Base-by-base conservation (phyloP, 768 basidiomycete genomes). In the Rickenella mellea region DNA sequence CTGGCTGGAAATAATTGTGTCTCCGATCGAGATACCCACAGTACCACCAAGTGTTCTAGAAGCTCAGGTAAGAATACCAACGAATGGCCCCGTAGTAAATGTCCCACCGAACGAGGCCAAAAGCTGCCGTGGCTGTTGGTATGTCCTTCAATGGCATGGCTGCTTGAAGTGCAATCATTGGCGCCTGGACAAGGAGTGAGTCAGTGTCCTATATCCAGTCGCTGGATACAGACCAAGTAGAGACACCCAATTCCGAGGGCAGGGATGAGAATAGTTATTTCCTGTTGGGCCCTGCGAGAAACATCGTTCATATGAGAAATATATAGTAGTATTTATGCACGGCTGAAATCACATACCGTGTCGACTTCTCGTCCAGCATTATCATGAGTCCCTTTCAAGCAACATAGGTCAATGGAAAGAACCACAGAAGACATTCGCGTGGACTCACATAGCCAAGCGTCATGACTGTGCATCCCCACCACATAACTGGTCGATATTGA, bases 131-230 rank as follows among this genome's bases (percentile, higher is more conserved):
- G 26, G 55, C 59, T 1, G 67, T 66, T 4, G 68, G 65, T 63
- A 68, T 69, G 44, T 68, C 66, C 17, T 55, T 58, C 10, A 62
- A 14, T 17, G 70, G 71, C 69, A 71, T 72, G 12, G 68, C 59
- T n/a, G 65, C 62, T 40, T 72, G 70, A 6, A 71, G 35, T 17
- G 51, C 63, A 30, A 66, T 55, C 14, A 66, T 51, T 4, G 64
- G 66, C 5, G 53, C 55, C 47, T 62, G 63, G 53, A 66, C n/a
- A n/a, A n/a, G n/a, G n/a, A n/a, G n/a, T n/a, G n/a, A n/a, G n/a
- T n/a, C n/a, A n/a, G n/a, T n/a, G n/a, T n/a, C n/a, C n/a, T n/a
- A n/a, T n/a, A n/a, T n/a, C n/a, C n/a, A n/a, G n/a, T n/a, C n/a
- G n/a, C n/a, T n/a, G n/a, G n/a, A n/a, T n/a, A n/a, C n/a, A n/a